phyloP scores from a whole-genome alignment of 768 basidiomycete genomes.

The Myochromella boudieri region DNA sequence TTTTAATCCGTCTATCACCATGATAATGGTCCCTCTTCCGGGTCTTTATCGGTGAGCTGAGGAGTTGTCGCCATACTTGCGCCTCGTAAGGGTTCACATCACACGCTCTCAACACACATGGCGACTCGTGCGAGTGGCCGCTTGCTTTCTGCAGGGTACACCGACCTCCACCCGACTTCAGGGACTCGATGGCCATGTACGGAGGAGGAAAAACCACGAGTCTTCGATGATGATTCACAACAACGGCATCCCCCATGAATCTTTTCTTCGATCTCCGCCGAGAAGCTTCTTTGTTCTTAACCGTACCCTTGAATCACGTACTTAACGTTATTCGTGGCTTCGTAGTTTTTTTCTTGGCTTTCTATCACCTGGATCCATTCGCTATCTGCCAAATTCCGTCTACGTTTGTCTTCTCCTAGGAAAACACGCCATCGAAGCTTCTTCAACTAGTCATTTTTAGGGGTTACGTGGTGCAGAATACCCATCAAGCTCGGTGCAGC shows the following conservation, averaged over 20 bases:
- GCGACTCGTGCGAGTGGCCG: neutral
- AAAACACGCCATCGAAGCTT: neutral
- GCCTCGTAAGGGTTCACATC: neutral
- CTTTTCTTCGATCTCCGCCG: neutral
- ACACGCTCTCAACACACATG: constrained; percentile 3
- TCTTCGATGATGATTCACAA: too few species aligned
- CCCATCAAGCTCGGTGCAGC: constrained; percentile 1
- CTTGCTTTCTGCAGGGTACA: neutral
- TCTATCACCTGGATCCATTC: neutral
- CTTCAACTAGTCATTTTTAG: neutral
- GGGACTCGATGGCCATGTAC: too few species aligned
- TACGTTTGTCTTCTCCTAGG: neutral
- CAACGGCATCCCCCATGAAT: neutral
- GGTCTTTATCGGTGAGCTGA: constrained; percentile 5
- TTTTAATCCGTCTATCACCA: neutral
- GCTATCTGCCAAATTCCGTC: neutral
- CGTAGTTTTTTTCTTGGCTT: neutral
- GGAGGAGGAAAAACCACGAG: too few species aligned
- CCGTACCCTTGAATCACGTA: too few species aligned
- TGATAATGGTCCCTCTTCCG: neutral
- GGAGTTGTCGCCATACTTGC: neutral
- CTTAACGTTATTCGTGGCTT: neutral
- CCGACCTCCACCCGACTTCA: too few species aligned
- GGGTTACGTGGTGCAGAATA: neutral
- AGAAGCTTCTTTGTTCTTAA: too few species aligned